Evolutionary conservation across 306 rosid species (phyloP).

Genomic region (Macrotyloma uniflorum): DNA sequence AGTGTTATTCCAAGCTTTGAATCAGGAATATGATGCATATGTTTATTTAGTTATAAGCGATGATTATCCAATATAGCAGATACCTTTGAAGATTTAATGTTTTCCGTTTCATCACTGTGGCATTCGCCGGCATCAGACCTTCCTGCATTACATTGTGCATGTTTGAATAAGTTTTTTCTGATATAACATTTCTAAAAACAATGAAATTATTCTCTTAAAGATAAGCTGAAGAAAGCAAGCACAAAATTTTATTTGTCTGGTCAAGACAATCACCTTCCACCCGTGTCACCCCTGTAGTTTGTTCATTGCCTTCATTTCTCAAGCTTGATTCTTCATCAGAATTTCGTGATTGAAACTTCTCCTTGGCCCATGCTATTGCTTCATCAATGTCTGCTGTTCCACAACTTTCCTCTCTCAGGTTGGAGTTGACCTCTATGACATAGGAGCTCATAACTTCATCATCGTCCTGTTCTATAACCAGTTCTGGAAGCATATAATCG

Average conservation of each 20-base stretch:
- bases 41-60: slow-evolving; percentile 3
- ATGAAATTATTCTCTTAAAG: not conserved
- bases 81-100: slow-evolving; percentile 65
- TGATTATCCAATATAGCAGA: not conserved
- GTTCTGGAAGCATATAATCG: slow-evolving; percentile 45
- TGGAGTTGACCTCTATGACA: slow-evolving; percentile 80
- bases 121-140: slow-evolving; percentile 43
- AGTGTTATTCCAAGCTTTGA: not conserved
- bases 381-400: slow-evolving; percentile 71
- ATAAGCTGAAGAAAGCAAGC: not conserved
- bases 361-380: slow-evolving; percentile 97
- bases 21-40: slow-evolving; percentile 8
- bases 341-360: slow-evolving; percentile 61
- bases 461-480: slow-evolving; percentile 44
- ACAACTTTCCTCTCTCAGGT: slow-evolving; percentile 60
- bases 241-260: not conserved
- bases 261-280: slow-evolving; percentile 54
- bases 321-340: slow-evolving; percentile 58
- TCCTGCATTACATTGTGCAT: slow-evolving; percentile 37
- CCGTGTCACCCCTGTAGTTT: slow-evolving; percentile 40
- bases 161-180: not conserved
- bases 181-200: not conserved
- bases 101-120: slow-evolving; percentile 41
- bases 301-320: slow-evolving; percentile 47
- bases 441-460: slow-evolving; percentile 91